phyloP scores from a whole-genome alignment of 2,329 filamentous ascomycete genomes.

The Penicillium freii region DNA sequence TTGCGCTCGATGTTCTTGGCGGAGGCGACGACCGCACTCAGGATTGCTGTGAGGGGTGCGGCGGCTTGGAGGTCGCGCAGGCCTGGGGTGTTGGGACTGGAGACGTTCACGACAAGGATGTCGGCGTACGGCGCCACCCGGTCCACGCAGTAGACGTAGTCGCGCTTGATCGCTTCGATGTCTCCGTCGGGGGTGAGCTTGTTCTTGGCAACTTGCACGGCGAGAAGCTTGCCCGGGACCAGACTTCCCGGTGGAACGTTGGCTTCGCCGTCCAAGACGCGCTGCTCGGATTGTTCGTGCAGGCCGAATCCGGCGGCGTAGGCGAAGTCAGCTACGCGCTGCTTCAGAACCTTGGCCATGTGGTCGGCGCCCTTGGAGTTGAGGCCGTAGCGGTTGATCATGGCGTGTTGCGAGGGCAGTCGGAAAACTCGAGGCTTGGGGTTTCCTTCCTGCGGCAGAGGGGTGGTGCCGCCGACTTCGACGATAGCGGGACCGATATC shows the following conservation, averaged over 20 bases:
- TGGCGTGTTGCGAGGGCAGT: conserved; percentile 74
- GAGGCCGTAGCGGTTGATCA: conserved; percentile 95
- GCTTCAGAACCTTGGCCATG: conserved; percentile 74
- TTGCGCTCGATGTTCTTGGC: conserved; percentile 67
- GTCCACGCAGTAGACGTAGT: conserved; percentile 87
- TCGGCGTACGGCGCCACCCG: conserved; percentile 84
- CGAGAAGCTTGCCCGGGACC: conserved; percentile 69
- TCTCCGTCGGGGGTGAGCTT: conserved; percentile 84
- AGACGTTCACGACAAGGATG: conserved; percentile 96
- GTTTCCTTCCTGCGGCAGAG: conserved; percentile 84
- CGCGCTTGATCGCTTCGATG: conserved; percentile 72
- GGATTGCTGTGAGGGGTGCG: conserved; percentile 75
- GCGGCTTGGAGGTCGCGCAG: conserved; percentile 81
- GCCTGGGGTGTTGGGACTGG: conserved; percentile 92
- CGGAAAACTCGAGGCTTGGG: conserved; percentile 84
- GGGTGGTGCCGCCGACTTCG: conserved; percentile 88
- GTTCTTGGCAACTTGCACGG: conserved; percentile 96
- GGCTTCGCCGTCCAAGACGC: conserved; percentile 73
- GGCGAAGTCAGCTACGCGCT: conserved; percentile 75
- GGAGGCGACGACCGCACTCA: conserved; percentile 78
- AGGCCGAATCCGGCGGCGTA: conserved; percentile 65
- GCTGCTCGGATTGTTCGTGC: conserved; percentile 62
- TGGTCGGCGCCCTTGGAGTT: conserved; percentile 88
- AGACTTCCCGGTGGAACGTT: conserved; percentile 81
- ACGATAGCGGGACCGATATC: conserved; percentile 82